Evolutionary conservation across 148 eudicot species (phyloP).

Genomic region (Silene conica): DNA sequence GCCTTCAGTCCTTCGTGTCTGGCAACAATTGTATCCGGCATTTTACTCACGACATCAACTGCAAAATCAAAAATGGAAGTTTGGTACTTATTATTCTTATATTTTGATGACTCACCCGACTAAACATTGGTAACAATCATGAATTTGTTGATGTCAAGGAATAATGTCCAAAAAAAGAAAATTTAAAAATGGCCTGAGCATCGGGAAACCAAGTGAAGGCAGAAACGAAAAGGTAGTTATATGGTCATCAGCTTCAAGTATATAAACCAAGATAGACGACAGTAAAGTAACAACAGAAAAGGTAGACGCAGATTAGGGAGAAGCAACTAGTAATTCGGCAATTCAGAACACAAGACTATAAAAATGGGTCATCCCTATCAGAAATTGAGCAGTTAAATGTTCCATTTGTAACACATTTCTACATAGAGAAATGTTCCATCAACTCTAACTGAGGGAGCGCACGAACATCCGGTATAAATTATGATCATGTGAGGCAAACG

Average conservation of each 20-base stretch:
- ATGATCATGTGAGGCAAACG: neutral
- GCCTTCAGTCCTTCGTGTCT: constrained; percentile 31
- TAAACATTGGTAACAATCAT: neutral
- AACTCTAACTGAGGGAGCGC: neutral
- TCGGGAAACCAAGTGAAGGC: neutral
- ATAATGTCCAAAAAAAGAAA: neutral
- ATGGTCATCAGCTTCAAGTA: neutral
- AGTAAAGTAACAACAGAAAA: neutral
- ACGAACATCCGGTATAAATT: neutral
- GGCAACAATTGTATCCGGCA: constrained; percentile 29
- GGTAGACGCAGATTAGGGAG: neutral
- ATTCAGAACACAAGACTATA: neutral
- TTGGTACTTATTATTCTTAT: neutral
- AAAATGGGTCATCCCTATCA: neutral
- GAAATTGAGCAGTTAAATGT: neutral
- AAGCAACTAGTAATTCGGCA: neutral
- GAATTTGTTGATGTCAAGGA: neutral
- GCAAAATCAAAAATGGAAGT: constrained; percentile 20
- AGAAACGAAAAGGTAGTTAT: neutral
- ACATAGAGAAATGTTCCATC: neutral
- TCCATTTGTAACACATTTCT: neutral
- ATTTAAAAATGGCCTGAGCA: neutral
- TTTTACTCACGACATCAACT: constrained; percentile 42
- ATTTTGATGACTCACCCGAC: neutral
- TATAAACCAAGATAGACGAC: neutral